Evolutionary conservation across 2,329 filamentous ascomycete genomes (phyloP), one percentile per base, ranked within the genome.

Genomic region (Scedosporium apiospermum): DNA sequence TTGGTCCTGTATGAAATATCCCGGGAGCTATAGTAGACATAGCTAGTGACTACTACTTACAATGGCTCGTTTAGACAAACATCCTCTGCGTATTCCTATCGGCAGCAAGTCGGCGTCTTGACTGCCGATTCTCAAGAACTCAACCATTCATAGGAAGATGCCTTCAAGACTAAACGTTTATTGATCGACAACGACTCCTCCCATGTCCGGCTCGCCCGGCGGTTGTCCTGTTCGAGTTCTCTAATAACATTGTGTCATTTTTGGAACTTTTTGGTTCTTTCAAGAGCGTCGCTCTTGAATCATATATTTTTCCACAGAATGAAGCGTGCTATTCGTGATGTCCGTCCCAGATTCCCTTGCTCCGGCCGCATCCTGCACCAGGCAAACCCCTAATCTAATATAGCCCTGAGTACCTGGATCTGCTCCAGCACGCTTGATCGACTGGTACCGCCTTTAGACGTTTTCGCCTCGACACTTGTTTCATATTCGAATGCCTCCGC

Each of bases 361-460:
- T 58, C 18, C 55, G 27, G 18, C 27, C 21, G 27, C 55, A 58
- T 58, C 55, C 55, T 58, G 64, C 67, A 66, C 62, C 34, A 61
- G 64, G 65, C 66, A 55, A 70, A 64, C 63, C n/a, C 46, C 64
- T 71, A 73, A 64, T 67, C 64, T n/a, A 74, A 69, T 41, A 73
- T 72, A 65, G 69, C 68, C 63, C 69, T 71, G 65, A 78, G 64
- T 27, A 68, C 78, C 68, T 81, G 74, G 63, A 88, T 82, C 76
- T 88, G 86, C 75, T 85, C 78, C 69, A 81, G 69, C 41, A 88
- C 87, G 30, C 81, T 79, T 63, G 81, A 82, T 75, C 81, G 84
- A 74, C 87, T 89, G n/a, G 88, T 91, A 21, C 89, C 88, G 58
- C 88, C 89, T 60, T 80, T 82, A 0, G 87, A 83, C 66, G 82